These are phyloP conservation scores for Nigrograna mackinnonii DNA, from an alignment of 2,329 filamentous ascomycete genomes.

Conservation along the genomic window DNA sequence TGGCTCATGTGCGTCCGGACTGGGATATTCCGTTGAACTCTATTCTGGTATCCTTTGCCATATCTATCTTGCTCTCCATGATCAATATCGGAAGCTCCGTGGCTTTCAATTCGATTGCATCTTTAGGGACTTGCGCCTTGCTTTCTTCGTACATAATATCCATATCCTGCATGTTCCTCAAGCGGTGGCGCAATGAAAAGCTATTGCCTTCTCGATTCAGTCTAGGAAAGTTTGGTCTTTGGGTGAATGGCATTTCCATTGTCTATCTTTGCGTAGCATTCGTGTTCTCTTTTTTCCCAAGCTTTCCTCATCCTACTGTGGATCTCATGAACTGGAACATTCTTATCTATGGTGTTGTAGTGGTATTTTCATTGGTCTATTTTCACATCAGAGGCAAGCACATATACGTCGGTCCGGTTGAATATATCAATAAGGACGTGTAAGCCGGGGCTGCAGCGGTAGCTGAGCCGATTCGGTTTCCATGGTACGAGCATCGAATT, in stretches of 20 bases:
- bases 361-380: constrained; percentile 47
- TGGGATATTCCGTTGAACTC: constrained; percentile 45
- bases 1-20: constrained; percentile 13
- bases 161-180: constrained; percentile 49
- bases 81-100: constrained; percentile 48
- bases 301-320: constrained; percentile 23
- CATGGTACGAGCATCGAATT: no score
- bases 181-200: constrained; percentile 44
- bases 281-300: constrained; percentile 51
- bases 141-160: constrained; percentile 36
- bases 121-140: constrained; percentile 15
- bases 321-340: constrained; percentile 54
- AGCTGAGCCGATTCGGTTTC: no score
- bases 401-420: constrained; percentile 42
- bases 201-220: constrained; percentile 50
- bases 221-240: constrained; percentile 47
- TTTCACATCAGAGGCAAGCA: constrained; percentile 46
- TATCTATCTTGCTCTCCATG: constrained; percentile 48
- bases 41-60: constrained; percentile 45
- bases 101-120: constrained; percentile 19
- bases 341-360: constrained; percentile 49
- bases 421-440: constrained; percentile 7
- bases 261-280: constrained; percentile 44
- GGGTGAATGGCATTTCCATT: constrained; percentile 47
- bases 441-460: neutral